Base-by-base conservation (phyloP, 108 stramenopile species). In the Stephanodiscus triporus region DNA sequence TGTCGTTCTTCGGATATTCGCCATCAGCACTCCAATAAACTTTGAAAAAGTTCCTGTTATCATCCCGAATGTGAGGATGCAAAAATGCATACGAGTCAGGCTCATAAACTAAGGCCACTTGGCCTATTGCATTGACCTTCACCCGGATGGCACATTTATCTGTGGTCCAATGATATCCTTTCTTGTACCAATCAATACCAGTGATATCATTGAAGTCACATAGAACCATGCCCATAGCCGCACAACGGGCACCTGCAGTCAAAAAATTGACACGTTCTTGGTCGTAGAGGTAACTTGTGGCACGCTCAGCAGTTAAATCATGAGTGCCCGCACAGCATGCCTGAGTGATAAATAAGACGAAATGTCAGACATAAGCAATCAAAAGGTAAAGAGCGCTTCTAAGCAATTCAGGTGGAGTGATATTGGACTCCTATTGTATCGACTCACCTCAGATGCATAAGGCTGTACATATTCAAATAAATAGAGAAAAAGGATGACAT, bases 91-190 rank as follows among this genome's bases (percentile, higher is more conserved):
- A 77, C 6, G 68, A 50, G 49, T 56, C 55, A 32, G 79, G 73
- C 32, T 80, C 68, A 67, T 89, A 85, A 7, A 91, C 88, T n/a
- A 86, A 59, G 3, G 80, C 84, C 14, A 91, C 78, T 63, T 72
- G 58, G 4, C 91, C 91, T 13, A 73, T 63, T 9, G 70, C 45
- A 69, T 80, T 77, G 48, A 92, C 78, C 66, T 89, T 88, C 0
- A 73, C 89, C 54, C 68, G 67, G 27, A 90, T 54, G 14, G 42
- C 17, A 56, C 91, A 92, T 6, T 45, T 42, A 36, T 75, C 64
- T 16, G 65, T 76, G 23, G 81, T 77, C 91, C 91, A 92, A 20
- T 58, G 70, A 38, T 64, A 77, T 50, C 76, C 76, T 38, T 70
- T 77, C 24, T 77, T 69, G 34, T 77, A 50, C 64, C 75, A 58